Base-by-base conservation (phyloP, 2,329 filamentous ascomycete species). In the Ophiobolus disseminans region DNA sequence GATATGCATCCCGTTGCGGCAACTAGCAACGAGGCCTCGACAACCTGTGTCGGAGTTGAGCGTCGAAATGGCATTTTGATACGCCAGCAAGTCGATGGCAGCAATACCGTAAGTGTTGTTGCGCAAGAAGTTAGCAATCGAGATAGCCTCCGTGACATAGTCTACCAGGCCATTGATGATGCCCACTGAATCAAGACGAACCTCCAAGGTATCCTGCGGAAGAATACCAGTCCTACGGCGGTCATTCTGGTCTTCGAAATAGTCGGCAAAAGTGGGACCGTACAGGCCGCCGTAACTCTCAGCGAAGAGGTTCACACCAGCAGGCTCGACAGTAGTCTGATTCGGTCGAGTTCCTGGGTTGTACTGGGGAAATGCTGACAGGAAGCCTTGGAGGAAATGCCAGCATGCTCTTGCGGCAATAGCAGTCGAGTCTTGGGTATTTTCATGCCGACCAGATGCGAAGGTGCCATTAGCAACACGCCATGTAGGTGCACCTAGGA, bases 131-230 rank as follows among this genome's bases (percentile, higher is more conserved):
- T 70, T 64, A 1, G 83, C 79, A 55, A 82, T 85, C 58, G 73
- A 82, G 2, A 82, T 80, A 3, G 76, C 75, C 70, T 90, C 86
- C 1, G 85, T 77, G 22, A 84, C 67, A 57, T 82, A 78, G 62
- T 91, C 89, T 26, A 91, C 76, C 55, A 86, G 83, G 10, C 87
- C 88, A 66, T 91, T 89, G 48, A 90, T 76, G 48, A 91, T 87
- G 17, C 87, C 87, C 0, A 91, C 71, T 0, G 86, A 83, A 11
- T 75, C 76, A 7, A 91, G 75, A 44, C 82, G 80, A 39, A 89
- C 82, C 22, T 83, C 79, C 9, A 87, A 71, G 2, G 82, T 85
- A 26, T 72, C 76, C 50, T 80, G 70, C 7, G 79, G 68, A 1
- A 83, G 48, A 1, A 77, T 69, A 3, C 84, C 81, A 45, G 77